These are phyloP conservation scores for Sarcodon sp. DNA, from an alignment of 768 basidiomycete genomes.

Conservation along the genomic window DNA sequence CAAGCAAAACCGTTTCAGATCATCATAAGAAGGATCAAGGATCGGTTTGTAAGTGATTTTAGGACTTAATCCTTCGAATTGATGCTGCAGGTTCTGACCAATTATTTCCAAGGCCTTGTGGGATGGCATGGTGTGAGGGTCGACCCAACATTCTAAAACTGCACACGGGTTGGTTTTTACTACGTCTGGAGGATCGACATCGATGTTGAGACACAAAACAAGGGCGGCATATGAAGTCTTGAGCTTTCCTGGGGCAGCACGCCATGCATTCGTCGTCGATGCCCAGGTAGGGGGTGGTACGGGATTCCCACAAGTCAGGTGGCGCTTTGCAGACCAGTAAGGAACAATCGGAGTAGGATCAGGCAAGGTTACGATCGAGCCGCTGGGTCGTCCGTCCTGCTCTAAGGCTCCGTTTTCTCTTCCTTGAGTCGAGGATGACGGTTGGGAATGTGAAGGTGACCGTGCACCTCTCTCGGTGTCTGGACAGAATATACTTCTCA, in stretches of 20 bases:
- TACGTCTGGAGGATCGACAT: constrained; percentile 94
- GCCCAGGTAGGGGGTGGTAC: constrained; percentile 57
- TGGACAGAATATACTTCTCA: not conserved
- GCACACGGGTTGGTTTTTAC: constrained; percentile 97
- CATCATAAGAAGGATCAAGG: constrained; percentile 90
- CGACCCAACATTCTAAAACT: constrained; percentile 93
- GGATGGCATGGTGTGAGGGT: constrained; percentile 85
- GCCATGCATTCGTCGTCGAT: constrained; percentile 63
- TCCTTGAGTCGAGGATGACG: not conserved
- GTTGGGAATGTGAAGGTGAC: not conserved
- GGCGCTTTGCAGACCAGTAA: constrained; percentile 82
- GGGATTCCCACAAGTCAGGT: constrained; percentile 84
- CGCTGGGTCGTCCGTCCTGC: constrained; percentile 13
- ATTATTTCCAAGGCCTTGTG: constrained; percentile 92
- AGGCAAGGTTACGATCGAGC: constrained; percentile 16
- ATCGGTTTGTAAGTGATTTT: constrained; percentile 93
- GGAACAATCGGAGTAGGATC: constrained; percentile 51
- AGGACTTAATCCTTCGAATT: constrained; percentile 90
- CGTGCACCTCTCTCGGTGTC: not conserved
- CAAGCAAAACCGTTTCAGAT: constrained; percentile 78
- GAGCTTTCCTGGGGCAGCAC: constrained; percentile 71
- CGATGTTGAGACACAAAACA: constrained; percentile 91
- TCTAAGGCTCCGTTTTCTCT: constrained; percentile 15
- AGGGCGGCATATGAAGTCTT: constrained; percentile 86
- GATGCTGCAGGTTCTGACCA: constrained; percentile 84